These are phyloP conservation scores for Fomitopsis pinicola DNA, from an alignment of 1,284 basidiomycete genomes.

Conservation along the genomic window DNA sequence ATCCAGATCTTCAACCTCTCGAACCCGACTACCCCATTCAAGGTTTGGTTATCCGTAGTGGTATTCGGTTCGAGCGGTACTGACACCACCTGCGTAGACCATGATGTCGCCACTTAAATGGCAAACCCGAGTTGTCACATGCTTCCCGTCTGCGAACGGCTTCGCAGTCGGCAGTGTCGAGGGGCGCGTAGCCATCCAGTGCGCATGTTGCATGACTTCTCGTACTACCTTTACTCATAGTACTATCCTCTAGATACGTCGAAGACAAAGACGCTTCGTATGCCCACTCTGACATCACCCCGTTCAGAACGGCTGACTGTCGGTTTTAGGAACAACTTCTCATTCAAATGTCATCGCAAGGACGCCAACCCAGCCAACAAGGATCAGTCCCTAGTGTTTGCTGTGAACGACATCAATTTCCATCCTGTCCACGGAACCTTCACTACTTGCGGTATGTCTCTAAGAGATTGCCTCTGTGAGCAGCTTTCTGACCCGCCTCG, in stretches of 20 bases:
- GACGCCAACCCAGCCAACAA: conserved; percentile 62
- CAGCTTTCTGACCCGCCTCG: conserved; percentile 1
- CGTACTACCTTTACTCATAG: background rate
- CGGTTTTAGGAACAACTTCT: conserved; percentile 73
- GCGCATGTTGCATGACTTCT: conserved; percentile 26
- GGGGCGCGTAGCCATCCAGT: conserved; percentile 96
- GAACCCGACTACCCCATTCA: conserved; percentile 74
- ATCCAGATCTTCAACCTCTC: conserved; percentile 87
- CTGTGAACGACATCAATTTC: conserved; percentile 91
- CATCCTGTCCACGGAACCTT: conserved; percentile 93
- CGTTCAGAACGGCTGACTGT: background rate
- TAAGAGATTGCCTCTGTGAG: conserved; percentile 4
- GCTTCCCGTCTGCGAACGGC: conserved; percentile 79
- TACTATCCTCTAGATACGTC: conserved; percentile 51
- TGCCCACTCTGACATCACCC: conserved; percentile 19
- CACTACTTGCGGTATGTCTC: conserved; percentile 78
- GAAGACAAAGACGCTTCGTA: conserved; percentile 74
- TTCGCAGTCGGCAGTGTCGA: conserved; percentile 95
- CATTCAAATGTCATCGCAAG: conserved; percentile 93
- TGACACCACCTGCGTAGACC: conserved; percentile 39
- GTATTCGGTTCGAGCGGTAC: background rate
- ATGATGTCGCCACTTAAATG: conserved; percentile 86
- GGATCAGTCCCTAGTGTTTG: conserved; percentile 80
- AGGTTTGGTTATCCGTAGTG: conserved; percentile 38
- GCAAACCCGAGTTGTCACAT: conserved; percentile 90